Percentiles rank a stretch among this genome's conserved stretches.
phyloP scores from a whole-genome alignment of 495 filamentous ascomycete species.

The Penicillium taxi region DNA sequence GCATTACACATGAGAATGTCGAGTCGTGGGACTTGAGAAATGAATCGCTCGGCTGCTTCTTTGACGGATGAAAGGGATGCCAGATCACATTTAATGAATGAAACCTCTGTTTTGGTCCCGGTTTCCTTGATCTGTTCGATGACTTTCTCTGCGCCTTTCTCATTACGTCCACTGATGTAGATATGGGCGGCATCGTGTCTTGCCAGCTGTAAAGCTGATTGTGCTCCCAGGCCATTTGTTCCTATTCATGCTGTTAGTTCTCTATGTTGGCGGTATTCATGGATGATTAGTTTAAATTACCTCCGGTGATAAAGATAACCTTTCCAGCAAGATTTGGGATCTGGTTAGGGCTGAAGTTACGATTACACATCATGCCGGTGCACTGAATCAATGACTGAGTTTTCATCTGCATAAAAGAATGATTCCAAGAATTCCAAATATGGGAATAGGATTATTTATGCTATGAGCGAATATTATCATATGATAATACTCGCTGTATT shows the following conservation, averaged over 20 bases:
- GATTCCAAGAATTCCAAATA: too few relatives aligned
- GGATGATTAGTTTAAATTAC: conserved; percentile 21
- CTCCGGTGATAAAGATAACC: conserved; percentile 52
- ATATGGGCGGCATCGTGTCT: conserved; percentile 48
- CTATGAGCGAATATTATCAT: too few relatives aligned
- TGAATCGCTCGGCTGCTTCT: conserved; percentile 27
- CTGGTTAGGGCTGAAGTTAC: too few relatives aligned
- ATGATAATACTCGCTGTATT: too few relatives aligned
- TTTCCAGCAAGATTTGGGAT: conserved; percentile 47
- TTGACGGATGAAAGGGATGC: conserved; percentile 39
- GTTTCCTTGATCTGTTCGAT: conserved; percentile 35
- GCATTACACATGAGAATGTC: conserved; percentile 62
- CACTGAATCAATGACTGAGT: too few relatives aligned
- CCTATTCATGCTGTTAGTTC: conserved; percentile 8
- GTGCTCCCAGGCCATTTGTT: conserved; percentile 50
- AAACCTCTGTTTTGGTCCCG: conserved; percentile 18
- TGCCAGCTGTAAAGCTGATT: conserved; percentile 44
- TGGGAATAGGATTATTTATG: too few relatives aligned
- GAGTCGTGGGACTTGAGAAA: conserved; percentile 22
- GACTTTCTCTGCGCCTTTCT: conserved; percentile 33
- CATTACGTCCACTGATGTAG: conserved; percentile 50
- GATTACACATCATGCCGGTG: too few relatives aligned
- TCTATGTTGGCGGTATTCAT: not conserved
- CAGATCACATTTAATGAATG: conserved; percentile 40
- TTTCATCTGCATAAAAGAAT: too few relatives aligned